phyloP scores from a whole-genome alignment of 2,329 filamentous ascomycete genomes.

The Epichloe gansuensis region DNA sequence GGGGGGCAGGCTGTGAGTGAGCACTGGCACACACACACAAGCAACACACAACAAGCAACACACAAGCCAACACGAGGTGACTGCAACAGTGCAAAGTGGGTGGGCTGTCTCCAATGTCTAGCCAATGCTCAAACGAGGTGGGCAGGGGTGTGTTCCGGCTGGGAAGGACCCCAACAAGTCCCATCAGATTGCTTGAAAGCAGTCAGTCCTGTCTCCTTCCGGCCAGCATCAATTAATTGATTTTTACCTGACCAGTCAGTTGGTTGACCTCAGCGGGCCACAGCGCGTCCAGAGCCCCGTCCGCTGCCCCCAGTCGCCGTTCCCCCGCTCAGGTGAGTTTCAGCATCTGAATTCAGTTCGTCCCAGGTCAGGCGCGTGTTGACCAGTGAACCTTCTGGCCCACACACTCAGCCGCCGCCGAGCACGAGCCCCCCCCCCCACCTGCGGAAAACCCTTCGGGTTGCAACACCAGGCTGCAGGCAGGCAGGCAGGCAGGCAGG shows the following conservation, averaged over 20 bases:
- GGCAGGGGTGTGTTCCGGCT: slow-evolving; percentile 2
- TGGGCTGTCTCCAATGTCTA: too few relatives aligned
- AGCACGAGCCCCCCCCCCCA: too few relatives aligned
- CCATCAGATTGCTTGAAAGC: neutral
- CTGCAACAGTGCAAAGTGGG: too few relatives aligned
- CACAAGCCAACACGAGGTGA: slow-evolving; percentile 1
- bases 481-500: neutral
- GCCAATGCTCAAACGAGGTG: too few relatives aligned
- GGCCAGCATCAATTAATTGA: too few relatives aligned
- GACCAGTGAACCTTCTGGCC: neutral
- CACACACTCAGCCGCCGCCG: too few relatives aligned
- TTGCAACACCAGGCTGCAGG: neutral
- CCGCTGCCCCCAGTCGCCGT: too few relatives aligned
- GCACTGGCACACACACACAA: neutral
- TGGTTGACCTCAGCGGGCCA: too few relatives aligned
- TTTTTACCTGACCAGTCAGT: too few relatives aligned
- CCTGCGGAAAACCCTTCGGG: too few relatives aligned
- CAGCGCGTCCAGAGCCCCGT: too few relatives aligned
- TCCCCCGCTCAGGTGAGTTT: neutral
- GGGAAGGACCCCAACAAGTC: neutral
- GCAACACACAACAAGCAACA: neutral
- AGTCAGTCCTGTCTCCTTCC: too few relatives aligned
- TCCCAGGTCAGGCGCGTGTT: neutral
- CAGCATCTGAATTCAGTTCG: neutral
- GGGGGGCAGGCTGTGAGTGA: neutral